Conservation (phyloP, 208 protist species). For the Crithidia fasciculata region DNA sequence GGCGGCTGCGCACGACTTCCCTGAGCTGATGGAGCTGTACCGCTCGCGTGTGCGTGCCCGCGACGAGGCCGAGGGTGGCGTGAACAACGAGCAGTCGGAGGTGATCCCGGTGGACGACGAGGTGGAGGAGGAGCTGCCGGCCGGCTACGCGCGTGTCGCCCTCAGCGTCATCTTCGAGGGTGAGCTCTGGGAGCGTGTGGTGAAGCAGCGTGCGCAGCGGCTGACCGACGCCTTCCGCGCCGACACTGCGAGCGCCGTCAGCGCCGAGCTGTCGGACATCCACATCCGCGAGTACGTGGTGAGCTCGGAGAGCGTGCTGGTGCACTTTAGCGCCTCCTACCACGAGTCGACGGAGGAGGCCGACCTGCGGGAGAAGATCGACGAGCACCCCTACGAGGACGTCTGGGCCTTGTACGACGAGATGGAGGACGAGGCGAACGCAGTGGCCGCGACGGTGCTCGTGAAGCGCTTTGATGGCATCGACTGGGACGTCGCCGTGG, state of each 20-base stretch:
- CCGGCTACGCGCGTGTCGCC: conserved; percentile 20
- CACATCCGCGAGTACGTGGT: conserved; percentile 34
- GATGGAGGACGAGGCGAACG: conserved; percentile 15
- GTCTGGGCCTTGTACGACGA: conserved; percentile 40
- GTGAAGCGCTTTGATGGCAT: conserved; percentile 51
- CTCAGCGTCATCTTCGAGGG: conserved; percentile 62
- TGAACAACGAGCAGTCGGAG: conserved; percentile 10
- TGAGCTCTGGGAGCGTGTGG: conserved; percentile 39
- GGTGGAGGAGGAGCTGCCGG: conserved; percentile 22
- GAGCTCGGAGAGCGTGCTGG: conserved; percentile 19
- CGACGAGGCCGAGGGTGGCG: conserved; percentile 9
- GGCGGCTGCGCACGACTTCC: conserved; percentile 38
- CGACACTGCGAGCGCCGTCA: conserved; percentile 39
- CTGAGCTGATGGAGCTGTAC: conserved; percentile 63
- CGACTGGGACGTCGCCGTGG: conserved; percentile 49
- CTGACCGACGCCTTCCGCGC: conserved; percentile 42
- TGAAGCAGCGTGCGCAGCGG: conserved; percentile 23
- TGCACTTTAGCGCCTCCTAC: conserved; percentile 22
- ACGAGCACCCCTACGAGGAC: conserved; percentile 34
- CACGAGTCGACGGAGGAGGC: neutral
- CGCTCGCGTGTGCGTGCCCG: conserved; percentile 34
- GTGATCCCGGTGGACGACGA: conserved; percentile 16
- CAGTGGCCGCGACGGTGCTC: conserved; percentile 7
- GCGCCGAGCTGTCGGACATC: conserved; percentile 28
- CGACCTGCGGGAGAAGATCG: conserved; percentile 13